Percentiles rank a stretch among this genome's conserved stretches.
phyloP scores from a whole-genome alignment of 345 rosid species.

The Pugionium dolabratum region DNA sequence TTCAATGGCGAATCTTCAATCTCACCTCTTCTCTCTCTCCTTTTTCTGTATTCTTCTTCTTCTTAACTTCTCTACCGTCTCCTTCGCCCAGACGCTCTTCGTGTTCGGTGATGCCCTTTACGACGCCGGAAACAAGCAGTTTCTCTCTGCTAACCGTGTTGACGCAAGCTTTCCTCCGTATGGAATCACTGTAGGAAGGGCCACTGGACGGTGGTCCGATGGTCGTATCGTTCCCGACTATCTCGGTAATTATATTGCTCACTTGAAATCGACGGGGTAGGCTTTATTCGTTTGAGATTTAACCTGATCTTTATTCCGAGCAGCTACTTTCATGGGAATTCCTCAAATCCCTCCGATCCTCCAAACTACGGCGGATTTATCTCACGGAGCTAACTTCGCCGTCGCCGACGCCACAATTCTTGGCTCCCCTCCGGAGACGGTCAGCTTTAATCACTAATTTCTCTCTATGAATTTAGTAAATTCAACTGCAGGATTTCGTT shows the following conservation, averaged over 20 bases:
- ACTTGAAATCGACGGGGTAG: background rate
- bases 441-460: constrained; percentile 1
- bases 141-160: constrained; percentile 27
- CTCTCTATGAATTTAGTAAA: too few relatives aligned
- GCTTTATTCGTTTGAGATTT: background rate
- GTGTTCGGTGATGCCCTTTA: constrained; percentile 41
- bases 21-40: constrained; percentile 20
- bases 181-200: constrained; percentile 33
- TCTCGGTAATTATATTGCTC: constrained; percentile 31
- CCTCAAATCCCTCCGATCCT: constrained; percentile 37
- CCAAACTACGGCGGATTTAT: constrained; percentile 23
- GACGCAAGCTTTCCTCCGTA: constrained; percentile 44
- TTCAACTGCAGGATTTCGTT: too few relatives aligned
- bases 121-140: constrained; percentile 44
- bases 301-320: too few relatives aligned
- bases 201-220: constrained; percentile 50
- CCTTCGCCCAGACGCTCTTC: constrained; percentile 32
- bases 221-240: constrained; percentile 45
- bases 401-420: constrained; percentile 42
- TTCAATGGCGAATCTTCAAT: constrained; percentile 26
- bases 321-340: constrained; percentile 40
- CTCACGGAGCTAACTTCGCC: constrained; percentile 45
- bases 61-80: constrained; percentile 8
- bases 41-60: constrained; percentile 8
- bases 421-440: constrained; percentile 37